Conservation (phyloP, 1,284 basidiomycete species). For the Sporisorium reilianum region DNA sequence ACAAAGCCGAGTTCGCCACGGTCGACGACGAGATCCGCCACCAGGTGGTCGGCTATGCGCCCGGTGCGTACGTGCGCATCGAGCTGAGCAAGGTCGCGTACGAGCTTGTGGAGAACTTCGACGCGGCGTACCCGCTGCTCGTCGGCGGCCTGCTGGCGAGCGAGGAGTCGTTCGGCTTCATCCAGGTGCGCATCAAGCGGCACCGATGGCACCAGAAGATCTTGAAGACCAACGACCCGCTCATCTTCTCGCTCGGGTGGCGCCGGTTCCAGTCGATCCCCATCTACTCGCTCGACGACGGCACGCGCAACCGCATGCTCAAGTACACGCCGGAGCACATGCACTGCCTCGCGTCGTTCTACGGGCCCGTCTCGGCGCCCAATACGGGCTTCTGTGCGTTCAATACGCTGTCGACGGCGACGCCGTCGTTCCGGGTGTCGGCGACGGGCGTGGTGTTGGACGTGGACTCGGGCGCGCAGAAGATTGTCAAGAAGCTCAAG, state of each 20-base stretch:
- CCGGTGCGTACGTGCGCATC: constrained; percentile 93
- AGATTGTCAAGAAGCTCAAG: constrained; percentile 99
- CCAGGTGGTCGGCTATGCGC: constrained; percentile 88
- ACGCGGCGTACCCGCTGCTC: constrained; percentile 89
- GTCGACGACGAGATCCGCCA: constrained; percentile 83
- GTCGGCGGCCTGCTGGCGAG: constrained; percentile 91
- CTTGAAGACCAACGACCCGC: constrained; percentile 96
- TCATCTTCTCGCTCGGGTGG: constrained; percentile 96
- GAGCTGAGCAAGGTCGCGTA: constrained; percentile 86
- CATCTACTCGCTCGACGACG: constrained; percentile 93
- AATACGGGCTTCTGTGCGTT: constrained; percentile 97
- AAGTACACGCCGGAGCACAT: constrained; percentile 99
- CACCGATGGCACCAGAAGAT: constrained; percentile 94
- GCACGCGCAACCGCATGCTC: constrained; percentile 89
- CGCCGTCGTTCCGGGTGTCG: constrained; percentile 85
- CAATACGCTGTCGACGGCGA: constrained; percentile 80
- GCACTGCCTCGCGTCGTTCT: constrained; percentile 97
- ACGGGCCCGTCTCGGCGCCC: constrained; percentile 60
- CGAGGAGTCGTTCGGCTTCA: constrained; percentile 89
- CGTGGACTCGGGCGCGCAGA: constrained; percentile 78
- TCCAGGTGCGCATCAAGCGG: constrained; percentile 95
- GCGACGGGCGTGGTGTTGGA: constrained; percentile 96
- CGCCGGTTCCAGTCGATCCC: constrained; percentile 93
- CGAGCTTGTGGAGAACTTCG: constrained; percentile 93
- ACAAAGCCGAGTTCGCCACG: constrained; percentile 85